Percentiles rank a stretch among this genome's conserved stretches.
These are phyloP conservation scores for Lenwebbia sp. DNA, from an alignment of 345 rosid species.

Conservation along the genomic window DNA sequence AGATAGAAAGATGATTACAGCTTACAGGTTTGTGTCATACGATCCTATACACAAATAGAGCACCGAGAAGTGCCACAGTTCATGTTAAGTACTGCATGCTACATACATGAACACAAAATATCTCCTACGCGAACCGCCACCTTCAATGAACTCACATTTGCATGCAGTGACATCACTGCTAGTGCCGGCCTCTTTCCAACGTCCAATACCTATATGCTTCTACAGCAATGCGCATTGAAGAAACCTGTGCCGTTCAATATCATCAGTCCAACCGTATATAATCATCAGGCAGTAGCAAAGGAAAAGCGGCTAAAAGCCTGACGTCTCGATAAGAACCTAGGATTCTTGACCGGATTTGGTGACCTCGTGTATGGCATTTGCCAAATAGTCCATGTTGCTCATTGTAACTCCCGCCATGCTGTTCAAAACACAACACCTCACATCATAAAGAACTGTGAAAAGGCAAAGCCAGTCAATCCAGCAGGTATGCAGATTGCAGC, in stretches of 20 bases:
- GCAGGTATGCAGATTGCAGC: background rate
- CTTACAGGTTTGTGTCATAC: background rate
- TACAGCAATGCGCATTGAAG: background rate
- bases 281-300: background rate
- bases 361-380: constrained; percentile 78
- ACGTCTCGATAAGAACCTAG: background rate
- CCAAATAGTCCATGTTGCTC: constrained; percentile 71
- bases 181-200: background rate
- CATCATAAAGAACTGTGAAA: background rate
- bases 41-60: background rate
- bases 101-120: no score
- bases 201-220: background rate
- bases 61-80: background rate
- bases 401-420: constrained; percentile 95
- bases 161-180: background rate
- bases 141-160: background rate
- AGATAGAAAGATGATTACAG: background rate
- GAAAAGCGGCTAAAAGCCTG: background rate
- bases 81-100: background rate
- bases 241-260: background rate
- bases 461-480: background rate
- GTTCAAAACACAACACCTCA: background rate
- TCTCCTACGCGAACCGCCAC: background rate
- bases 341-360: constrained; percentile 28
- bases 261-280: background rate